Evolutionary conservation across 768 basidiomycete genomes (phyloP).

Genomic region (Neoboletus subvelutipes): DNA sequence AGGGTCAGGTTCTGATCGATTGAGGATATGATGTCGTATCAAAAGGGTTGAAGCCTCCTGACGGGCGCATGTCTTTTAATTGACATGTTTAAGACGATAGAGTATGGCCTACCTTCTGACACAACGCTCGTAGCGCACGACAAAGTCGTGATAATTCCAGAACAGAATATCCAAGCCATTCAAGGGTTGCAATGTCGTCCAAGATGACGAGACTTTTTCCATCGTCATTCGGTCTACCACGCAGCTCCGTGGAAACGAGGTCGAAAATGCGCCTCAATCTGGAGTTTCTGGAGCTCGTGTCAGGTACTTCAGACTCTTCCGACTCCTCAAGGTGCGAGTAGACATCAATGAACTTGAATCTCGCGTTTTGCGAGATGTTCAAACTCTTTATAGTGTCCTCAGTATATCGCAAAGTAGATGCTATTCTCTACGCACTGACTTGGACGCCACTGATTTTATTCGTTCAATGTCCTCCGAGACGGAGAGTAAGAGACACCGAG

Average conservation of each 20-base stretch:
- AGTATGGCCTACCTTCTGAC: conserved; percentile 47
- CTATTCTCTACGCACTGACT: conserved; percentile 49
- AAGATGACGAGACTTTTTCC: conserved; percentile 51
- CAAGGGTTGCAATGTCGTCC: conserved; percentile 67
- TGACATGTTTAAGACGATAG: background rate
- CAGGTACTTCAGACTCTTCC: conserved; percentile 6
- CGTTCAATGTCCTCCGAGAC: conserved; percentile 54
- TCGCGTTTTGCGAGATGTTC: conserved; percentile 36
- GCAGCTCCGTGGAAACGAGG: conserved; percentile 32
- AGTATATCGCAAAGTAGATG: conserved; percentile 3
- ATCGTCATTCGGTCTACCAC: conserved; percentile 2
- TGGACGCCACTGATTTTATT: conserved; percentile 64
- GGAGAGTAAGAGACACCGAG: conserved; percentile 53
- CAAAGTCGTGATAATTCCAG: conserved; percentile 54
- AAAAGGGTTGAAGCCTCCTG: conserved; percentile 56
- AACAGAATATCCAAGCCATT: conserved; percentile 65
- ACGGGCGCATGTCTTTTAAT: background rate
- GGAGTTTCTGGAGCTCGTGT: conserved; percentile 8
- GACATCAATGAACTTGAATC: conserved; percentile 57
- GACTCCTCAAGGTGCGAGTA: conserved; percentile 35
- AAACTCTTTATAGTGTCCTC: conserved; percentile 27
- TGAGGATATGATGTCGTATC: conserved; percentile 61
- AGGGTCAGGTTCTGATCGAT: conserved; percentile 56
- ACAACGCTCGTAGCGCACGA: conserved; percentile 58
- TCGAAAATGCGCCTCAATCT: conserved; percentile 38